A percentile compares a stretch with the other conserved stretches of the same genome.
Conservation (phyloP, 371 early-diverging fungal genomes). For the Amoeboaphelidium occidentale region DNA sequence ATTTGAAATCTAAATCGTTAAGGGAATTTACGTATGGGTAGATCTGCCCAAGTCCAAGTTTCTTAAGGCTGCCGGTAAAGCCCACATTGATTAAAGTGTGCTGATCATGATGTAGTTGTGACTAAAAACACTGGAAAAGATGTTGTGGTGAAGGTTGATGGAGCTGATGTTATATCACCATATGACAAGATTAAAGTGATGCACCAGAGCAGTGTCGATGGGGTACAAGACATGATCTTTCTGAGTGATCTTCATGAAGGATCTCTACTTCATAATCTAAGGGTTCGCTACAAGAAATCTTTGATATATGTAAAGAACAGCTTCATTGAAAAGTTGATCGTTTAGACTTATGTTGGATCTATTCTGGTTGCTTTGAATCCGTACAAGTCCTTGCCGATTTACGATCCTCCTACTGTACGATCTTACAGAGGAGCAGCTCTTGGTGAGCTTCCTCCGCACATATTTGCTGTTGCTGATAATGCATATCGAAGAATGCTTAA, state of each 20-base stretch:
- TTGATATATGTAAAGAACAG: not conserved
- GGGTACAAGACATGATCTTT: constrained; percentile 4
- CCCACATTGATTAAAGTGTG: too few species aligned
- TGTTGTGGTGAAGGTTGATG: too few species aligned
- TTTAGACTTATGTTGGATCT: constrained; percentile 21
- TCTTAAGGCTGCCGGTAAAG: too few species aligned
- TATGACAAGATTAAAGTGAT: constrained; percentile 3
- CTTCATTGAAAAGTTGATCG: constrained; percentile 6
- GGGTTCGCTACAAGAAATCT: constrained; percentile 2
- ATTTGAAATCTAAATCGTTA: too few species aligned
- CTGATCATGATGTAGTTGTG: too few species aligned
- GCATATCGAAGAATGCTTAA: constrained; percentile 12
- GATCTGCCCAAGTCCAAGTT: too few species aligned
- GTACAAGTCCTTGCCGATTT: constrained; percentile 12
- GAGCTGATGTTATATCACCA: too few species aligned
- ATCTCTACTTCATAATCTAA: constrained; percentile 3
- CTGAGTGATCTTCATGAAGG: constrained; percentile 3
- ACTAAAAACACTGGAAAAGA: too few species aligned
- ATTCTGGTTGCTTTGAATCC: constrained; percentile 23
- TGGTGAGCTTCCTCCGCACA: constrained; percentile 16
- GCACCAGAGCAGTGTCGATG: not conserved
- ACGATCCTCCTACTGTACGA: constrained; percentile 4
- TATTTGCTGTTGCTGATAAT: constrained; percentile 19
- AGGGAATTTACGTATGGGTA: too few species aligned
- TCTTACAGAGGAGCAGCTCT: not conserved